Evolutionary conservation across 2,329 filamentous ascomycete species (phyloP), one percentile per base, ranked within the genome.

Genomic region (Colletotrichum plurivorum): DNA sequence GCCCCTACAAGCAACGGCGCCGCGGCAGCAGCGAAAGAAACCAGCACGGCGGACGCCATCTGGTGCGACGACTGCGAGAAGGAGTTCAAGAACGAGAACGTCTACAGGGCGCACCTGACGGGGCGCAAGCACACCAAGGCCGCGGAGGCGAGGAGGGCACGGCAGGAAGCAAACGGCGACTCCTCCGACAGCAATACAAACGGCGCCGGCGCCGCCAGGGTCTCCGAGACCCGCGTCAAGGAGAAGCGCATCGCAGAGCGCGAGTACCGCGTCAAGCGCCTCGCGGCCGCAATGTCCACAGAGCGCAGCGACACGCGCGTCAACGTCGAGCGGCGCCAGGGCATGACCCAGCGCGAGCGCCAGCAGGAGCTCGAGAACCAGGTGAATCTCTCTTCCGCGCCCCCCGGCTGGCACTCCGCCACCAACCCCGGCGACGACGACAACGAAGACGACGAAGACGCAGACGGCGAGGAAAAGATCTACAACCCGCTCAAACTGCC

Each of bases 401-500:
- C 77, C 13, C 71, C 75, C 59, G 72, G 78, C 18, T 56, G 27
- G 1, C 41, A 43, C 8, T 56, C 12, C 73, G 78, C 80, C 5
- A 67, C 81, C 7, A 68, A 68, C 72, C 79, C 75, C 12, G 77
- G 78, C 22, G 69, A 73, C 64, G 81, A 75, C 72, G 87, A 88
- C 8, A 87, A 87, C 1, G 89, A 88, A 0, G 90, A 91, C 1
- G 90, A 90, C 12, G 92, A 94, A 0, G 93, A 92, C 1, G 89
- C 91, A 3, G 91, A 94, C 15, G 93, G 90, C 46, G 93, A 95
- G 51, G 94, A 97, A 72, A 95, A 91, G 78, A 93, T 98, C 69
- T 98, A 98, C 85, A 99, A 99, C 79, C 96, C 96, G 0, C 87
- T 99, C 73, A 99, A 99, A 78, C 87, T 99, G 2, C 96, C 96